Evolutionary conservation across 768 basidiomycete genomes (phyloP), one percentile per base, ranked within the genome.

Genomic region (Kwoniella bestiolae): DNA sequence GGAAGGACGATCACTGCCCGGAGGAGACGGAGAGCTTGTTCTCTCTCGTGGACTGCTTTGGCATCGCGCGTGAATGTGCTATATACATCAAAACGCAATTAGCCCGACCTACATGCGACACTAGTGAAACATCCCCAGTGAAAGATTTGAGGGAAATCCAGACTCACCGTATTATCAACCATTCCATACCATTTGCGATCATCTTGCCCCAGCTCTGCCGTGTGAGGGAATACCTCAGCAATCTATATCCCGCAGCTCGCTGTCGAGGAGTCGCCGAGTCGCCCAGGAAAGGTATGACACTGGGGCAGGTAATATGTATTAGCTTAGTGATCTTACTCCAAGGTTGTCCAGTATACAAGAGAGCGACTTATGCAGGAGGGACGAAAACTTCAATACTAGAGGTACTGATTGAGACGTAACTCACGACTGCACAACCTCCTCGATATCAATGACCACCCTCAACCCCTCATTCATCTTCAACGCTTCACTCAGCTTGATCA

Each of bases 21-120:
- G 60, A 98, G 87, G 23, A 98, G 86, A 65, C 92, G 91, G 71
- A 99, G 87, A 23, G 86, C 92, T 80, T 98, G 94, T 76, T 96
- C 93, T 94, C 96, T 5, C 88, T 85, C 12, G 86, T 86, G 76
- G 88, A 71, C 63, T 5, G 69, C 85, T 72, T 91, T 90, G 76
- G 88, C 88, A 77, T 97, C 94, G 12, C 94, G 88, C 0, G 90
- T 87, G 16, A 98, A 83, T 1, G 94, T 88, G 70, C 93, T 45
- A 28, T 7, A 3, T 32, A 16, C 64, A 66, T 63, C 61, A 28
- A 2, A 41, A n/a, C n/a, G n/a, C n/a, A n/a, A n/a, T n/a, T n/a
- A n/a, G n/a, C n/a, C n/a, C n/a, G n/a, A n/a, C n/a, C n/a, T n/a
- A n/a, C n/a, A n/a, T n/a, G n/a, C n/a, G n/a, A n/a, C n/a, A n/a